Base-by-base conservation (phyloP, 1,139 yeast species). In the Pneumocystis carinii region DNA sequence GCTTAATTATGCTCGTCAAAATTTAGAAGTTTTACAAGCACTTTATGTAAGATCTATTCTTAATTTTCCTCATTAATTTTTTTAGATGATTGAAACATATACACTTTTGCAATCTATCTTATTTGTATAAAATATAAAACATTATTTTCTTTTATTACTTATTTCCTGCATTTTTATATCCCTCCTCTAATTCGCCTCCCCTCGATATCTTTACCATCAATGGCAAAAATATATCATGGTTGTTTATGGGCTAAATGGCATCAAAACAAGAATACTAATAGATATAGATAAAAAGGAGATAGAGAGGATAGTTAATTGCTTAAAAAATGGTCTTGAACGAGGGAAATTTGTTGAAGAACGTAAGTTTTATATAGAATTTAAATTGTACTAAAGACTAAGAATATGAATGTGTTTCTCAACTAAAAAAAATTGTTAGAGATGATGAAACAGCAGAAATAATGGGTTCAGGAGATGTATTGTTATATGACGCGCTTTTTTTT, bases 1-100 rank as follows among this genome's bases (percentile, higher is more conserved):
- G 97, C 83, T 94, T 56, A 76, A 77, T 59, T 94, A 88, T 73
- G 90, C 66, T 14, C 38, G 66, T 24, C 62, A 65, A 37, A 59
- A 64, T 53, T 62, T 64, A 24, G 66, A 64, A 55, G 62, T 63
- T 37, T 61, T 63, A 53, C 66, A 64, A 41, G 66, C 66, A 41
- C 61, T 63, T 48, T 63, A 64, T 35, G 61, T 57, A 57, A 12
- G 15, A 57, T 19, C 29, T 48, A 8, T 41, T 48, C 27, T 24
- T 60, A 17, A 2, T 7, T 38, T 36, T 59, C 14, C 10, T 19
- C 39, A 38, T 10, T 42, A 19, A 14, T 4, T 35, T 29, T 17
- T 38, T 19, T 42, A 59, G 57, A 59, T 38, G 29, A 39, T 42
- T 24, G 61, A 35, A 24, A 56, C 59, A 55, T 32, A 41, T 5